phyloP scores from a whole-genome alignment of 345 rosid species.

The Triadica sebifera region DNA sequence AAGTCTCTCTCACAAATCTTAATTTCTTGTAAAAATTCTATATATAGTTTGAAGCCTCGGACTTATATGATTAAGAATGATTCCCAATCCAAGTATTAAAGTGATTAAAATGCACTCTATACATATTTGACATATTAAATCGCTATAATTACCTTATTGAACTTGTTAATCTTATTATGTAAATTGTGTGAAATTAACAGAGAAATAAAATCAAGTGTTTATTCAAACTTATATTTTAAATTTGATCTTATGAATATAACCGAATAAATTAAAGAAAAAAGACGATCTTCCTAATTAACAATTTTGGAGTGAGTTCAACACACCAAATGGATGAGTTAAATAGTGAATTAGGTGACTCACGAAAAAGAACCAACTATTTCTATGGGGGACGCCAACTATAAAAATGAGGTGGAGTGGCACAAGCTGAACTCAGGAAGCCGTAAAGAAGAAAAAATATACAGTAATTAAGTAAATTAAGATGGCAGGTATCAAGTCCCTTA shows the following conservation, averaged over 20 bases:
- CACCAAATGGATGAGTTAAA: constrained; percentile 10
- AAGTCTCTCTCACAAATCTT: no score
- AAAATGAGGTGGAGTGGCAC: neutral
- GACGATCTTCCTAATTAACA: neutral
- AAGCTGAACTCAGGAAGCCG: neutral
- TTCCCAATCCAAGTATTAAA: no score
- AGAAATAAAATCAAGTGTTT: no score
- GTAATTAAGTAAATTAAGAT: neutral
- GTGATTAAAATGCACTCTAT: no score
- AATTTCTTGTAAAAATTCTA: no score
- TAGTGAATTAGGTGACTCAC: constrained; percentile 25
- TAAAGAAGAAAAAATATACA: neutral
- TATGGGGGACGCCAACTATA: constrained; percentile 14
- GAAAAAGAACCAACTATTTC: constrained; percentile 4
- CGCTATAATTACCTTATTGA: no score
- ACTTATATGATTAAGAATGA: no score
- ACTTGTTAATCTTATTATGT: no score
- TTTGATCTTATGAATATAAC: neutral
- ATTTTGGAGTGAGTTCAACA: constrained; percentile 10
- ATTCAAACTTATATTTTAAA: neutral
- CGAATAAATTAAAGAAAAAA: neutral
- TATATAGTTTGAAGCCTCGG: no score
- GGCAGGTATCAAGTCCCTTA: constrained; percentile 19
- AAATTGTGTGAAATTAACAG: no score
- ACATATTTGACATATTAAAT: no score